Conservation (phyloP, 352 stramenopile species). For the Phytopythium ostracodes region DNA sequence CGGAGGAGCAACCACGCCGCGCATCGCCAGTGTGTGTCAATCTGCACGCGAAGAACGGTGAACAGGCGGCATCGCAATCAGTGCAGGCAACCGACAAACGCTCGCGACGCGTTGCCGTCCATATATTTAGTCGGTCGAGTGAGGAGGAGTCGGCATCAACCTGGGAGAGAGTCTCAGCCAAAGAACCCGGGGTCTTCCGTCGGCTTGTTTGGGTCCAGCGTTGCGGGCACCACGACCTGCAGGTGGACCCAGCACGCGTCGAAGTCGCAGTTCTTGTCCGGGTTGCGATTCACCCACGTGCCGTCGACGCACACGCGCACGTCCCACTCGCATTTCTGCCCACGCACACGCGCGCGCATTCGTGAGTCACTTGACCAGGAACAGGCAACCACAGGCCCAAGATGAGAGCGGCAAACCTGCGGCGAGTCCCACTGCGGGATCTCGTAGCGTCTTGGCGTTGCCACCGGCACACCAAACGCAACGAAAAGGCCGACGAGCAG, state of each 20-base stretch:
- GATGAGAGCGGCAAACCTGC: slow-evolving; percentile 20
- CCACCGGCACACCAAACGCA: neutral
- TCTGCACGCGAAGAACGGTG: neutral
- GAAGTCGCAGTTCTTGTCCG: slow-evolving; percentile 42
- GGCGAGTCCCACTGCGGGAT: slow-evolving; percentile 23
- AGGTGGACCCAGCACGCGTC: slow-evolving; percentile 36
- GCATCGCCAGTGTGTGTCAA: neutral
- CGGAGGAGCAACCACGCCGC: neutral
- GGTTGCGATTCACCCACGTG: slow-evolving; percentile 58
- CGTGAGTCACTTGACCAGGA: neutral
- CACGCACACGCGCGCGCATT: neutral
- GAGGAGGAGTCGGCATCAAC: neutral
- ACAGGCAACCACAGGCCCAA: neutral
- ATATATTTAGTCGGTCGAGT: neutral
- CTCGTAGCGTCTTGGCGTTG: slow-evolving; percentile 1
- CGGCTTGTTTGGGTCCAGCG: neutral
- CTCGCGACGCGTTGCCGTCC: neutral
- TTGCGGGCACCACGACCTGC: neutral
- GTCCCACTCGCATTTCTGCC: slow-evolving; percentile 55
- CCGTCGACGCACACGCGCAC: slow-evolving; percentile 57
- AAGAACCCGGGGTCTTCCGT: neutral
- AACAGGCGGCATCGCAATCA: neutral
- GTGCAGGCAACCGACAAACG: neutral
- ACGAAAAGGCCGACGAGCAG: neutral
- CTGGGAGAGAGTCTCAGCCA: neutral